A percentile compares a stretch with the other conserved stretches of the same genome.
Evolutionary conservation across 1,284 basidiomycete genomes (phyloP).

Genomic region (Cutaneotrichosporon cavernicola): DNA sequence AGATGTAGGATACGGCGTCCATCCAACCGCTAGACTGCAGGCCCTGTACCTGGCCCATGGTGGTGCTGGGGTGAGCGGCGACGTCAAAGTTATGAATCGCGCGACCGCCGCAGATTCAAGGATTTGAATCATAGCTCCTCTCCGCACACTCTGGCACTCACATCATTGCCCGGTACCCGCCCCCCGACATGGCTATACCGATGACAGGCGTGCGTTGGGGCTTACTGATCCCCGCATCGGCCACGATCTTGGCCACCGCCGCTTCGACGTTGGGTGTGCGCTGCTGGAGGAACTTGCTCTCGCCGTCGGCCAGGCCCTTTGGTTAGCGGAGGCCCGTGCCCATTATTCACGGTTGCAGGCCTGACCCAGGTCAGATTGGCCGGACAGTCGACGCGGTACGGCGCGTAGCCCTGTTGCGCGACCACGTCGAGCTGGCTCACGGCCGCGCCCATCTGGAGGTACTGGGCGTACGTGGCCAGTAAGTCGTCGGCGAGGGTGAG

Average conservation of each 20-base stretch:
- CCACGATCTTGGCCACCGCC: conserved; percentile 33
- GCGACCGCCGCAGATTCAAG: too few species aligned
- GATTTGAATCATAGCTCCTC: too few species aligned
- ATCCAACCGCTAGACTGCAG: conserved; percentile 37
- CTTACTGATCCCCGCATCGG: conserved; percentile 26
- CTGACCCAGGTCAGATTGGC: conserved; percentile 22
- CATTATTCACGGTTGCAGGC: too few species aligned
- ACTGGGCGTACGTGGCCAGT: too few species aligned
- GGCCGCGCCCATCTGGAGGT: too few species aligned
- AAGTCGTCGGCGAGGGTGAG: too few species aligned
- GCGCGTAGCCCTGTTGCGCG: conserved; percentile 34
- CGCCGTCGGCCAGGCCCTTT: conserved; percentile 40
- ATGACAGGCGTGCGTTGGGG: conserved; percentile 24
- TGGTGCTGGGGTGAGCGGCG: conserved; percentile 8
- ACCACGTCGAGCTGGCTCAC: too few species aligned
- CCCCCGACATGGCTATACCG: conserved; percentile 52
- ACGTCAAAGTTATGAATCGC: too few species aligned
- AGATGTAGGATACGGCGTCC: conserved; percentile 45
- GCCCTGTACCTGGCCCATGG: conserved; percentile 16
- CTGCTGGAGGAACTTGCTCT: conserved; percentile 35
- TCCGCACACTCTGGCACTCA: conserved; percentile 21
- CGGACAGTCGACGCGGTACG: conserved; percentile 46
- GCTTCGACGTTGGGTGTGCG: conserved; percentile 28
- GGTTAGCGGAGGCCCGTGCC: conserved; percentile 9
- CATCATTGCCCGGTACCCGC: conserved; percentile 56